Evolutionary conservation across 83 land plant genomes (phyloP).

Genomic region (Picea engelmannii): DNA sequence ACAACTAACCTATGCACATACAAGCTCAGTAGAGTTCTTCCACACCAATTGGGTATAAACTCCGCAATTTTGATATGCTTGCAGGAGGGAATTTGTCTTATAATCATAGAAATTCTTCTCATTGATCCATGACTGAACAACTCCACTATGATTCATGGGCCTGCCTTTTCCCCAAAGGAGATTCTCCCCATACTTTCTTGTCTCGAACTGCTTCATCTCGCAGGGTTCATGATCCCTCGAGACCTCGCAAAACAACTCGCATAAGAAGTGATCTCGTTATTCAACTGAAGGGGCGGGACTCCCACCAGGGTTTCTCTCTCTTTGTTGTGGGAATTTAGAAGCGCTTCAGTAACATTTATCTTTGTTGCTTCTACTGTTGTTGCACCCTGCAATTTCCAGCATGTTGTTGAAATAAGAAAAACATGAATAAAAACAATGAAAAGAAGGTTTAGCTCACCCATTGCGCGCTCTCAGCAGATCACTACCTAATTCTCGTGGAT

Average conservation of each 20-base stretch:
- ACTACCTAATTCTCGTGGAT: too few relatives aligned
- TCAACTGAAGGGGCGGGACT: too few relatives aligned
- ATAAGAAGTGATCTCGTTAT: conserved; percentile 16
- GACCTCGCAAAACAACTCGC: conserved; percentile 28
- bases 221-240: conserved; percentile 38
- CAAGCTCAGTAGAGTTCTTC: conserved; percentile 33
- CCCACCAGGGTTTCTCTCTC: too few relatives aligned
- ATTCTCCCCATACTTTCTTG: conserved; percentile 41
- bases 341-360: too few relatives aligned
- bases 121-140: conserved; percentile 40
- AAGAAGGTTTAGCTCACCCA: too few relatives aligned
- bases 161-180: conserved; percentile 25
- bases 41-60: conserved; percentile 55
- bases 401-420: too few relatives aligned
- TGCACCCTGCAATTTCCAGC: too few relatives aligned
- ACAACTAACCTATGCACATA: conserved; percentile 44
- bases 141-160: conserved; percentile 21
- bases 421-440: too few relatives aligned
- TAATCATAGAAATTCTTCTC: conserved; percentile 36
- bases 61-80: conserved; percentile 29
- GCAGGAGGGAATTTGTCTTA: conserved; percentile 27
- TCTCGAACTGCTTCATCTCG: conserved; percentile 31
- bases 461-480: too few relatives aligned
- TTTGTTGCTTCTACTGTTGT: too few relatives aligned
- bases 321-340: too few relatives aligned